Conservation (phyloP, 225 moss, liverwort and hornwort species). For the Thuidium tamariscinum region DNA sequence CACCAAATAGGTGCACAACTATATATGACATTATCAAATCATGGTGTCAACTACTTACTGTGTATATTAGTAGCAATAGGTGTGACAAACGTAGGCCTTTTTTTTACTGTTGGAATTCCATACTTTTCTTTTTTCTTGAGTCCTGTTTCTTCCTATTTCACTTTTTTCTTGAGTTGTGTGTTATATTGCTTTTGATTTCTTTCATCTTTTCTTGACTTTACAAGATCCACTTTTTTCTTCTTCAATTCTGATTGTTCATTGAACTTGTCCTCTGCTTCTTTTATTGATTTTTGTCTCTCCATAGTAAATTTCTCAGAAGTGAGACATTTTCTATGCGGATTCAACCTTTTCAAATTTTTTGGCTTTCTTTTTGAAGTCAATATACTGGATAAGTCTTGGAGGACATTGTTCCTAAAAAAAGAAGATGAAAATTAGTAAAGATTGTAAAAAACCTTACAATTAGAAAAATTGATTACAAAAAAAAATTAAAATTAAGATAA, state of each 20-base stretch:
- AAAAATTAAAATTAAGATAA: not conserved
- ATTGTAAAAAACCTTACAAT: not conserved
- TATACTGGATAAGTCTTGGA: not conserved
- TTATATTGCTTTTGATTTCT: not conserved
- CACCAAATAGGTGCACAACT: not conserved
- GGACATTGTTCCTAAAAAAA: not conserved
- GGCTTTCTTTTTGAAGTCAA: not conserved
- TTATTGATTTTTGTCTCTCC: not conserved
- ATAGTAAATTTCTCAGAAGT: not conserved
- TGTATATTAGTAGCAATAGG: not conserved
- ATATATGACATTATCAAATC: not conserved
- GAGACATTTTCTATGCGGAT: not conserved
- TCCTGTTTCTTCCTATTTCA: not conserved
- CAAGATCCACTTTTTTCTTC: not conserved
- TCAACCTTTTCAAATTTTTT: not conserved
- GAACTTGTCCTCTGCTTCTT: not conserved
- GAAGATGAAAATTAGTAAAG: not conserved
- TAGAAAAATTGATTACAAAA: not conserved
- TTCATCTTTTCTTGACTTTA: not conserved
- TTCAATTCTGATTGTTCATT: not conserved
- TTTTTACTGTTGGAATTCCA: not conserved
- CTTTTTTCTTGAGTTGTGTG: accelerated
- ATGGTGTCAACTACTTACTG: accelerated
- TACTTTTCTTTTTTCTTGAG: too few relatives aligned
- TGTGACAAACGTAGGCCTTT: not conserved